Base-by-base conservation (phyloP, 768 basidiomycete species). In the Mycena amicta region DNA sequence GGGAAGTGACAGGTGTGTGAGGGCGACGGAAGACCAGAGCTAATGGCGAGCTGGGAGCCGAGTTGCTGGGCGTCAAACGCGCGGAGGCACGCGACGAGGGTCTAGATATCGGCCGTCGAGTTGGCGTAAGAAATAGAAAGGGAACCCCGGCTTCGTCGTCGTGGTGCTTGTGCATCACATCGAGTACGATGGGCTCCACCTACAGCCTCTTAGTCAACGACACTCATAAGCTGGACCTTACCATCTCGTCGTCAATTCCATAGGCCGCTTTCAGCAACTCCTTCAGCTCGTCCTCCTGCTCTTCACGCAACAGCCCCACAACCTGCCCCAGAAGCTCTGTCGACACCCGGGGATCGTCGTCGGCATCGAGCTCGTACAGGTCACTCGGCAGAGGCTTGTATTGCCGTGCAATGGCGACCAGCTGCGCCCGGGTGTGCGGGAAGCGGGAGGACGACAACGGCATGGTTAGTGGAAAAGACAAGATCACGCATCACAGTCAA, bases 101-200 rank as follows among this genome's bases (percentile, higher is more conserved):
- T 11, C 90, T 84, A 12, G 90, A 92, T 51, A 88, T 81, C 28
- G 90, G 91, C 20, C 90, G 84, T 59, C 88, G 81, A 29, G 87
- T 90, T 22, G 90, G 89, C 4, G 90, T 93, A 50, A 93, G 77
- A 74, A 89, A 91, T 55, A 92, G 76, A 70, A 93, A 93, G 0
- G 91, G 90, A 5, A 92, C 88, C 20, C 89, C 89, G 13, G 88
- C 85, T 39, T 89, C 76, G 76, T 92, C 88, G 80, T 96, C 94
- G 60, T 86, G 82, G 72, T 95, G 92, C 74, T 91, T 90, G 75
- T 98, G 95, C 95, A 98, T 97, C 61, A 97, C 83, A 69, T 96
- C 93, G 20, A 98, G 79, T 57, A 95, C 92, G 69, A 88, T 85
- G 66, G 95, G 90, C 69, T 97, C 95, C 61, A 93, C 77, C 89